phyloP scores from a whole-genome alignment of 768 basidiomycete species.

The Galerina sulciceps region DNA sequence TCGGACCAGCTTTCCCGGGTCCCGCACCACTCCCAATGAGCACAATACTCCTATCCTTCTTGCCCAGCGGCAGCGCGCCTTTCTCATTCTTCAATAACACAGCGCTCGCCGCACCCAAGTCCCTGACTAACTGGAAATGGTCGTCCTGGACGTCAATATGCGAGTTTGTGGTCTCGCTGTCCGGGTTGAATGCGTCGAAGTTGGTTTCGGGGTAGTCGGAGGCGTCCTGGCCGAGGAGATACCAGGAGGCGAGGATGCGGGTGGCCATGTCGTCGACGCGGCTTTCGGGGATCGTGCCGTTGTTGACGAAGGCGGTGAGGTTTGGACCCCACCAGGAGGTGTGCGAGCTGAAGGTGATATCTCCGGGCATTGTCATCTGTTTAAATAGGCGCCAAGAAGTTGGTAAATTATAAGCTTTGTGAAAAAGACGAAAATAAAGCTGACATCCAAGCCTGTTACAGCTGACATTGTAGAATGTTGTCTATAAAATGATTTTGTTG shows the following conservation, averaged over 20 bases:
- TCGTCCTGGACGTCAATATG: constrained; percentile 73
- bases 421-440: constrained; percentile 14
- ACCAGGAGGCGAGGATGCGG: constrained; percentile 77
- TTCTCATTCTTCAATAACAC: constrained; percentile 77
- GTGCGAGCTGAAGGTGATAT: constrained; percentile 52
- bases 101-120: constrained; percentile 75
- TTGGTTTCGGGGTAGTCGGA: constrained; percentile 64
- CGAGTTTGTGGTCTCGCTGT: constrained; percentile 56
- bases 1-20: constrained; percentile 69
- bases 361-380: constrained; percentile 77
- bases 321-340: constrained; percentile 69
- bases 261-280: constrained; percentile 84
- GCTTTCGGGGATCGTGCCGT: constrained; percentile 68
- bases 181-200: constrained; percentile 68
- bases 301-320: constrained; percentile 68
- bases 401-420: neutral
- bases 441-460: constrained; percentile 66
- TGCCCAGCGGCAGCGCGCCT: constrained; percentile 55
- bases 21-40: constrained; percentile 70
- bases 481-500: neutral
- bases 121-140: constrained; percentile 67
- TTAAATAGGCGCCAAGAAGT: neutral
- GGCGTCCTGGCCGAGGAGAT: constrained; percentile 66
- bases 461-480: constrained; percentile 59
- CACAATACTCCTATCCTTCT: constrained; percentile 51